Evolutionary conservation across 1,139 yeast species (phyloP).

Genomic region (Taphrina wiesneri): DNA sequence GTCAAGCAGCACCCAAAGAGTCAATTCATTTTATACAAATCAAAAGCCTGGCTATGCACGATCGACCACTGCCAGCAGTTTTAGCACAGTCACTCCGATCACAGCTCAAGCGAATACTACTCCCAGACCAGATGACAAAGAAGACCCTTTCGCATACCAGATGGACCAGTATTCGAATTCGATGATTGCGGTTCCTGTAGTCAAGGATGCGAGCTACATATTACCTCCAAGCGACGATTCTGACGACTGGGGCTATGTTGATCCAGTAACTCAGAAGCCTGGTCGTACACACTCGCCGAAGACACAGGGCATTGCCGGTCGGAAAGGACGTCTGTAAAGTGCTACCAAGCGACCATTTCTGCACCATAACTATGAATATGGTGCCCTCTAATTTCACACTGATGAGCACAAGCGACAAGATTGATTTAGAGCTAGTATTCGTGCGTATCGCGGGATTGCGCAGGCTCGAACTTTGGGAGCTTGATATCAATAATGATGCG

Average conservation of each 20-base stretch:
- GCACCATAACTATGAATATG: too few species aligned
- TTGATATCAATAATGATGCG: background rate
- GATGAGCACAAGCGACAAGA: background rate
- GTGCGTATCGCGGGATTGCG: background rate
- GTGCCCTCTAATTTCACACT: too few species aligned
- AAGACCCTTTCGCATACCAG: slow-evolving; percentile 12
- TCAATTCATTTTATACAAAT: slow-evolving; percentile 16
- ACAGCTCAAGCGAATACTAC: background rate
- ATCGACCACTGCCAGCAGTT: slow-evolving; percentile 15
- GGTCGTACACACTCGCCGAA: slow-evolving; percentile 16
- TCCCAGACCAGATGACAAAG: background rate
- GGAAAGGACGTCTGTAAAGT: background rate
- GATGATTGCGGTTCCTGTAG: slow-evolving; percentile 12
- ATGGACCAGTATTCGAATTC: slow-evolving; percentile 12
- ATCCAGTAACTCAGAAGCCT: slow-evolving; percentile 11
- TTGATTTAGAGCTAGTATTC: background rate
- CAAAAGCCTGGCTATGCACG: slow-evolving; percentile 19
- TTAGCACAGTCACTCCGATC: slow-evolving; percentile 5
- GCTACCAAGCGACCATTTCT: background rate
- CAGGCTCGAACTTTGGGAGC: background rate
- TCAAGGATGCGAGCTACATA: slow-evolving; percentile 14
- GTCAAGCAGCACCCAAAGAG: slow-evolving; percentile 17
- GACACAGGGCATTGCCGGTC: background rate
- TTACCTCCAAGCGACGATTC: slow-evolving; percentile 10
- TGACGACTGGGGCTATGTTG: slow-evolving; percentile 20